These are phyloP conservation scores for Senecio squalidus DNA, from an alignment of 140 eudicot species.

Conservation along the genomic window DNA sequence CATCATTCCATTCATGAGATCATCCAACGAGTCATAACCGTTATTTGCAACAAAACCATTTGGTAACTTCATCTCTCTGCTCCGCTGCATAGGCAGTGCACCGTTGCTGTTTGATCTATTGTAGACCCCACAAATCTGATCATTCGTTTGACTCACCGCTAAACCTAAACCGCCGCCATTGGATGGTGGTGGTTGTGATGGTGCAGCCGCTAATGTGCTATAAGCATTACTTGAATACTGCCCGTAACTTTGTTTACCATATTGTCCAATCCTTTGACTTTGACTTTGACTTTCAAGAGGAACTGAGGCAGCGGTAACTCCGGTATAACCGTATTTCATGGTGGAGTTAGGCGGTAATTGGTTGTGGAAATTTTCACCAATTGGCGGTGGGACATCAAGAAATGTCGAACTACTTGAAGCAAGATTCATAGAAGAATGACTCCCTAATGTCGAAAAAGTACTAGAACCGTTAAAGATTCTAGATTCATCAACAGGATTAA, in stretches of 20 bases:
- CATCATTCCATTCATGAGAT: slow-evolving; percentile 73
- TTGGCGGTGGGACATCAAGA: slow-evolving; percentile 36
- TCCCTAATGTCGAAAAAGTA: slow-evolving; percentile 32
- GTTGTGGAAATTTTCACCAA: slow-evolving; percentile 30
- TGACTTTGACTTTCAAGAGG: slow-evolving; percentile 47
- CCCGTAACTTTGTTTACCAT: slow-evolving; percentile 36
- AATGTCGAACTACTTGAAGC: slow-evolving; percentile 39
- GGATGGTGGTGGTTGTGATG: slow-evolving; percentile 20
- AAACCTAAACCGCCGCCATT: slow-evolving; percentile 30
- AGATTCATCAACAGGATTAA: slow-evolving; percentile 41
- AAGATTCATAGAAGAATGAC: slow-evolving; percentile 41
- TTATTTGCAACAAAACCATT: slow-evolving; percentile 43
- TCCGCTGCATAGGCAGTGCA: slow-evolving; percentile 32
- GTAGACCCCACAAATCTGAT: slow-evolving; percentile 31
- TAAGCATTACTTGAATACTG: slow-evolving; percentile 38
- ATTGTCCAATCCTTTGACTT: slow-evolving; percentile 45
- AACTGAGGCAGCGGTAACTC: slow-evolving; percentile 32
- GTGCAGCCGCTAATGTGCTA: slow-evolving; percentile 31
- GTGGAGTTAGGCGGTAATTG: slow-evolving; percentile 32
- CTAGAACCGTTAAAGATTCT: slow-evolving; percentile 30
- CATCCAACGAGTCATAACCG: slow-evolving; percentile 64
- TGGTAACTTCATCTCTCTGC: slow-evolving; percentile 28
- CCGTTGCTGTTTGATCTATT: slow-evolving; percentile 34
- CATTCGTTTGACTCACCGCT: slow-evolving; percentile 35
- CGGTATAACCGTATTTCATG: slow-evolving; percentile 34